Percentiles rank a stretch among this genome's conserved stretches.
These are phyloP conservation scores for Neurospora crassa DNA, from an alignment of 2,329 filamentous ascomycete species.

Conservation along the genomic window DNA sequence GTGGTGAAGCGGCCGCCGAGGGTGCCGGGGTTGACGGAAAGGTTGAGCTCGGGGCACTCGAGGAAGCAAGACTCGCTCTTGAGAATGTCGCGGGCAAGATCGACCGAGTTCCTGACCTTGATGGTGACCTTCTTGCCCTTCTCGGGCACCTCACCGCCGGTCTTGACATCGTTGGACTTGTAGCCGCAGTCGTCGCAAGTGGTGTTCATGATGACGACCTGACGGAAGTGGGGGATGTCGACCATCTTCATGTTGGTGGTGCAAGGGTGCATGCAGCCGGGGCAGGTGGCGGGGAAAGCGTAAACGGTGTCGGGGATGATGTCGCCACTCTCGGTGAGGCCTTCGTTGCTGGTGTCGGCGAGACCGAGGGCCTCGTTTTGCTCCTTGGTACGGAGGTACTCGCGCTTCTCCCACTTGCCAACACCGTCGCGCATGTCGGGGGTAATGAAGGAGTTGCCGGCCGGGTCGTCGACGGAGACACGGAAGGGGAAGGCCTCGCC, in stretches of 20 bases:
- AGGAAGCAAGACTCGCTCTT: constrained; percentile 91
- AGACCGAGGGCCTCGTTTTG: constrained; percentile 85
- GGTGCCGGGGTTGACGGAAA: constrained; percentile 86
- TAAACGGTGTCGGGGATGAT: constrained; percentile 91
- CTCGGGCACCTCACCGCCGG: constrained; percentile 82
- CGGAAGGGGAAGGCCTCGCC: constrained; percentile 80
- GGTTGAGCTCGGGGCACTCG: constrained; percentile 75
- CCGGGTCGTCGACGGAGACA: constrained; percentile 77
- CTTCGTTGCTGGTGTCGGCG: constrained; percentile 46
- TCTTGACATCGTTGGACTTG: constrained; percentile 95
- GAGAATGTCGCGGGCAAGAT: constrained; percentile 85
- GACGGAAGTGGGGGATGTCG: constrained; percentile 95
- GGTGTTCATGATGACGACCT: constrained; percentile 92
- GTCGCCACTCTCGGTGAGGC: constrained; percentile 52
- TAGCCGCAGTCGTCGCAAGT: constrained; percentile 89
- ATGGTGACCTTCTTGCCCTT: constrained; percentile 78
- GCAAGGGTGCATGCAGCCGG: constrained; percentile 78
- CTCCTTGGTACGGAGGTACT: constrained; percentile 72
- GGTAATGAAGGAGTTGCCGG: constrained; percentile 94
- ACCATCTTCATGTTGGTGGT: constrained; percentile 98
- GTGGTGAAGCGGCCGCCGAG: constrained; percentile 95
- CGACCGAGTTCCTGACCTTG: constrained; percentile 55
- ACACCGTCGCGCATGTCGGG: constrained; percentile 69
- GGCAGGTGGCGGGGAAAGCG: constrained; percentile 83
- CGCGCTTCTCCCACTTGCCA: constrained; percentile 82